Conservation (phyloP, 495 filamentous ascomycete species). For the Aspergillus sparsus region DNA sequence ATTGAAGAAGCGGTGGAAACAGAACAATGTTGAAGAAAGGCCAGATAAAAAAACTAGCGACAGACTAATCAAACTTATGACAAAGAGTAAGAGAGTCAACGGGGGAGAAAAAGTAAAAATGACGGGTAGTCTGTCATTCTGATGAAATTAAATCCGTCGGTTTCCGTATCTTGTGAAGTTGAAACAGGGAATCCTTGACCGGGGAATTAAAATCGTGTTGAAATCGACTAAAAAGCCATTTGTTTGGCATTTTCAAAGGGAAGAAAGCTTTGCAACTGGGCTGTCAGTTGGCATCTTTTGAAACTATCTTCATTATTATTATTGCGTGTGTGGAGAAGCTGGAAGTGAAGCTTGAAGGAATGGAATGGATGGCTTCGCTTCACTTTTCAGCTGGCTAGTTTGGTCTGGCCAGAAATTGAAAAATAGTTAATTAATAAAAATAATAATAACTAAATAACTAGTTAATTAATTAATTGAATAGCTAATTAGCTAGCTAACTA, state of each 20-base stretch:
- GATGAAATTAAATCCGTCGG: background rate
- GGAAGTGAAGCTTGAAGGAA: too few species aligned
- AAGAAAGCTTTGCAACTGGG: background rate
- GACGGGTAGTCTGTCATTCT: background rate
- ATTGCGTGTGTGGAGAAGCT: too few species aligned
- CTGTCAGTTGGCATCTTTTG: background rate
- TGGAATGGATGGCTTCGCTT: too few species aligned
- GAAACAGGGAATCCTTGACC: background rate
- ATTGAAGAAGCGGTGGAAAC: background rate
- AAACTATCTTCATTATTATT: too few species aligned
- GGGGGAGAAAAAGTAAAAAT: background rate
- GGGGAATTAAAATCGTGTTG: constrained; percentile 5
- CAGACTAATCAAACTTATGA: background rate
- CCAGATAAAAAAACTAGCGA: background rate
- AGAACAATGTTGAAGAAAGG: background rate
- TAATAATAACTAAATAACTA: background rate
- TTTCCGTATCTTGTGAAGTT: background rate
- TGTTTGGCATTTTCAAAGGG: constrained; percentile 1
- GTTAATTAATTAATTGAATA: constrained; percentile 8
- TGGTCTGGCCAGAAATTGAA: too few species aligned
- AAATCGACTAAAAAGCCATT: background rate
- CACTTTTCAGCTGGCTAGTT: too few species aligned
- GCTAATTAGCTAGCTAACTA: constrained; percentile 1
- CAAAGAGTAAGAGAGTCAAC: background rate
- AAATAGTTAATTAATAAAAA: background rate